phyloP scores from a whole-genome alignment of 768 basidiomycete species.

The Ramaria sp. region DNA sequence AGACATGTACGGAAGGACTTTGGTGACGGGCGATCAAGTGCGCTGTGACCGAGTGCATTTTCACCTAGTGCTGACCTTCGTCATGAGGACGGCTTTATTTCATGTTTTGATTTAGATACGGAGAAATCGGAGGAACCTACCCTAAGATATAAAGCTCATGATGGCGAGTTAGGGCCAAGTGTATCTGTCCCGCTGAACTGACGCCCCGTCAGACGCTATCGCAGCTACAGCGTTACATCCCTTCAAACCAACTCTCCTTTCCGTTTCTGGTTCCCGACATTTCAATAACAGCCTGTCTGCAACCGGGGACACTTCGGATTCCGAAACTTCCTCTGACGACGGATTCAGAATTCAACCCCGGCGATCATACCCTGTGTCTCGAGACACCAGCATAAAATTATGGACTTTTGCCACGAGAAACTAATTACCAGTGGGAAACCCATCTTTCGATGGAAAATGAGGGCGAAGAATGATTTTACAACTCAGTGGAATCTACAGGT shows the following conservation, averaged over 20 bases:
- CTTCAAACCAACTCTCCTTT: conserved; percentile 41
- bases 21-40: conserved; percentile 64
- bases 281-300: conserved; percentile 24
- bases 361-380: not conserved
- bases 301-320: conserved; percentile 7
- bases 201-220: conserved; percentile 44
- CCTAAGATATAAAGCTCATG: conserved; percentile 41
- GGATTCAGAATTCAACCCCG: not conserved
- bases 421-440: not conserved
- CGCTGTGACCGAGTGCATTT: conserved; percentile 15
- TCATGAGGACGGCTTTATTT: conserved; percentile 45
- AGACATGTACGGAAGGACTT: conserved; percentile 51
- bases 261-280: conserved; percentile 72
- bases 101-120: conserved; percentile 42
- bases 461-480: conserved; percentile 21
- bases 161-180: conserved; percentile 30
- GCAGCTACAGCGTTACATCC: conserved; percentile 72
- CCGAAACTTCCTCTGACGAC: conserved; percentile 20
- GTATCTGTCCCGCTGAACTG: not conserved
- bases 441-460: not conserved
- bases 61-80: not conserved
- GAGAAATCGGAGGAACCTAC: conserved; percentile 15
- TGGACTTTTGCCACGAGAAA: not conserved
- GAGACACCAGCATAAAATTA: conserved; percentile 7
- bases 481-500: conserved; percentile 45